Conservation (phyloP, 495 filamentous ascomycete species). For the Penicillium salamii region DNA sequence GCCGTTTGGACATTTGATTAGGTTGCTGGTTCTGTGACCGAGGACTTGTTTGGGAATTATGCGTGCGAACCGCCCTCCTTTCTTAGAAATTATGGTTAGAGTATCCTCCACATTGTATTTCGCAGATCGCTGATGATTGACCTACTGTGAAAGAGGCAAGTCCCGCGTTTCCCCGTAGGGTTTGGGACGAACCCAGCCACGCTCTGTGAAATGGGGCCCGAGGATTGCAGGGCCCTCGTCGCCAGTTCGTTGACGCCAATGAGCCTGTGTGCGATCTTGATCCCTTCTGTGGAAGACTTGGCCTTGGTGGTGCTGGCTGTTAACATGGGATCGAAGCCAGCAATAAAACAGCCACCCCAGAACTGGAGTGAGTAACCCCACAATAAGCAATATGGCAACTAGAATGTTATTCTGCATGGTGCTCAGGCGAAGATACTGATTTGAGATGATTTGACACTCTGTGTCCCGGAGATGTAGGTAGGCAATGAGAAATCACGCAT, state of each 20-base stretch:
- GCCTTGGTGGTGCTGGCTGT: not conserved
- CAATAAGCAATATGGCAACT: not conserved
- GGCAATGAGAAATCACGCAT: not conserved
- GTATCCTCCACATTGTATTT: not conserved
- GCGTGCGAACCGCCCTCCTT: not conserved
- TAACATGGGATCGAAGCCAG: not conserved
- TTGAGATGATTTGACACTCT: no score
- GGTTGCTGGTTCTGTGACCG: not conserved
- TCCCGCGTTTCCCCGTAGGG: not conserved
- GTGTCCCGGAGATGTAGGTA: no score
- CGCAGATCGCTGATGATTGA: not conserved
- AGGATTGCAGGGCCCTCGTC: not conserved
- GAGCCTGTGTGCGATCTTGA: not conserved
- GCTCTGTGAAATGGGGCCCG: not conserved
- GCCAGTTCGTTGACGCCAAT: not conserved
- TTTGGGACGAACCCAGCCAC: slow-evolving; percentile 1
- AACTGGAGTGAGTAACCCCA: not conserved
- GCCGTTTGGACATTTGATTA: slow-evolving; percentile 1
- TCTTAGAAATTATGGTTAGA: not conserved
- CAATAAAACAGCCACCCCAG: not conserved
- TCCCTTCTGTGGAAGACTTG: not conserved
- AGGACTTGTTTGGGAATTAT: not conserved
- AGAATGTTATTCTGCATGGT: slow-evolving; percentile 2
- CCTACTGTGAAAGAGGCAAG: not conserved
- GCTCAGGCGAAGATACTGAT: not conserved